Percentiles rank a stretch among this genome's conserved stretches.
phyloP scores from a whole-genome alignment of 805 yeast species.

The Saccharomyces cerevisiae region DNA sequence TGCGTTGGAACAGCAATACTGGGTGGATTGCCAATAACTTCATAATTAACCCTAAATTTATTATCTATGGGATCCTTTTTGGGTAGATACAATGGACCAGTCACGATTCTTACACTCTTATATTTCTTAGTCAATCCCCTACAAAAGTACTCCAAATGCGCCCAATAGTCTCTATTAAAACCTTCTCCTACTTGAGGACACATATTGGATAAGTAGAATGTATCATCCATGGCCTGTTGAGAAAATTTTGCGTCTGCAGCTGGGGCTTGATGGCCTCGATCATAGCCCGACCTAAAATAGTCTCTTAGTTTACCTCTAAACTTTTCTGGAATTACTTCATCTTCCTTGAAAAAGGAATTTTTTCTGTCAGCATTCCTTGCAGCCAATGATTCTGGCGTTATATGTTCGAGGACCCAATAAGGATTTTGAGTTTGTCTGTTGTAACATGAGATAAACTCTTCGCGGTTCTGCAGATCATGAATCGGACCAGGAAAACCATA shows the following conservation, averaged over 20 bases:
- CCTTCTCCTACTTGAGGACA: constrained; percentile 98
- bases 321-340: constrained; percentile 64
- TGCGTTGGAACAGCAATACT: constrained; percentile 96
- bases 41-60: constrained; percentile 76
- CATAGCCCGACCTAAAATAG: constrained; percentile 91
- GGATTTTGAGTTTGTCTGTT: constrained; percentile 84
- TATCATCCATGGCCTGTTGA: constrained; percentile 91
- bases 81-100: constrained; percentile 91
- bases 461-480: constrained; percentile 66
- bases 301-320: constrained; percentile 76
- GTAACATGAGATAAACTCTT: constrained; percentile 78
- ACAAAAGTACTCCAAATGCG: constrained; percentile 85
- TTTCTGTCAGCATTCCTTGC: constrained; percentile 61
- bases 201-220: constrained; percentile 82
- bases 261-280: constrained; percentile 95
- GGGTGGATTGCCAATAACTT: constrained; percentile 94
- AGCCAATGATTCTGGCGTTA: constrained; percentile 62
- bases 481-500: constrained; percentile 95
- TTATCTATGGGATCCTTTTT: constrained; percentile 65
- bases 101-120: constrained; percentile 72
- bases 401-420: constrained; percentile 77
- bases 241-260: constrained; percentile 93
- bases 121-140: constrained; percentile 68
- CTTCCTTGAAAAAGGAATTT: constrained; percentile 79
- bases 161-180: constrained; percentile 96